Conservation (phyloP, 805 yeast species). For the Saccharomycopsis capsularis region DNA sequence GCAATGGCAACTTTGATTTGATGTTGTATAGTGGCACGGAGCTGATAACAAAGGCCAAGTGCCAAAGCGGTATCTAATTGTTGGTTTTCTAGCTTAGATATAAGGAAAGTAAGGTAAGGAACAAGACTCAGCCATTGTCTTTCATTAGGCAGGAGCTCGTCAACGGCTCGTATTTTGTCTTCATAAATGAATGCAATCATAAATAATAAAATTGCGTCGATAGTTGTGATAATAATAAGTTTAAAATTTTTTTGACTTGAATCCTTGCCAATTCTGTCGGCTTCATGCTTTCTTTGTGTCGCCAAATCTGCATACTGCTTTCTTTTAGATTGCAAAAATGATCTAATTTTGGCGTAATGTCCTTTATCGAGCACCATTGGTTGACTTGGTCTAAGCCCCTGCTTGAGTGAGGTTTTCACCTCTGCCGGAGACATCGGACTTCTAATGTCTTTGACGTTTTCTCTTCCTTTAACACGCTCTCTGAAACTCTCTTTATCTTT, state of each 20-base stretch:
- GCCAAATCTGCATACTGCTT: constrained; percentile 10
- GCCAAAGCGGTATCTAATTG: constrained; percentile 2
- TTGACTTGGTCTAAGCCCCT: neutral
- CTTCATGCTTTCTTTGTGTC: constrained; percentile 13
- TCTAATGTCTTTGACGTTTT: too few species aligned
- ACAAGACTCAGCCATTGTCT: constrained; percentile 16
- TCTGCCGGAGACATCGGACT: too few species aligned
- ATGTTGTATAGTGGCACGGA: constrained; percentile 13
- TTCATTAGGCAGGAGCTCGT: constrained; percentile 11
- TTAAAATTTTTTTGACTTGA: neutral
- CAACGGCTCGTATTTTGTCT: constrained; percentile 9
- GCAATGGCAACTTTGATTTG: constrained; percentile 8
- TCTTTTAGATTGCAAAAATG: constrained; percentile 1
- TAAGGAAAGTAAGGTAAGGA: constrained; percentile 14
- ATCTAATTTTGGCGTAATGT: neutral
- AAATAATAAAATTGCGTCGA: constrained; percentile 14
- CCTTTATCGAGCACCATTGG: neutral
- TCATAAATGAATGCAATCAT: constrained; percentile 20
- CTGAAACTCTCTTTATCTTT: too few species aligned
- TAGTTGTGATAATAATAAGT: neutral
- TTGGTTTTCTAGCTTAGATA: constrained; percentile 1
- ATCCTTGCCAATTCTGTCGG: constrained; percentile 11
- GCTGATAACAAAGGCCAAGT: constrained; percentile 18
- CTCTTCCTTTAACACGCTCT: too few species aligned
- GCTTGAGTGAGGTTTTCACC: neutral